A percentile compares a stretch with the other conserved stretches of the same genome.
Evolutionary conservation across 139 green algal species (phyloP).

Genomic region (Microglena sp.): DNA sequence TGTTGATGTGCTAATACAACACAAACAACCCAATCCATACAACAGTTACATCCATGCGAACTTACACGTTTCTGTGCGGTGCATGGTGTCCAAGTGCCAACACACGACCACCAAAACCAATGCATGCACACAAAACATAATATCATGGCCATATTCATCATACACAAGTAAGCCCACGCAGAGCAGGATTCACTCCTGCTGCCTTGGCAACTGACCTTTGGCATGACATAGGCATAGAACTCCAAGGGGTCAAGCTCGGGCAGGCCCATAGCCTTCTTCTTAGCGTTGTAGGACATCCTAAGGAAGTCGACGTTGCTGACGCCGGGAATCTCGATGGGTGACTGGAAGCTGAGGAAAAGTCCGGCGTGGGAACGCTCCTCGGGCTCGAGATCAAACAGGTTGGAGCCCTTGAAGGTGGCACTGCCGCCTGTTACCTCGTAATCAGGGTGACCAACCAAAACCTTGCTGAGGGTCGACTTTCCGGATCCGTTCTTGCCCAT

Average conservation of each 20-base stretch:
- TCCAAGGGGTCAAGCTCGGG: conserved; percentile 94
- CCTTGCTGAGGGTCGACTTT: conserved; percentile 92
- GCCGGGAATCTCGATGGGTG: conserved; percentile 88
- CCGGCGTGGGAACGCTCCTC: conserved; percentile 84
- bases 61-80: no score
- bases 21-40: no score
- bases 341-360: neutral
- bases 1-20: no score
- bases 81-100: no score
- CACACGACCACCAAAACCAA: neutral
- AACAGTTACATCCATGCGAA: no score
- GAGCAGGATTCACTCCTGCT: neutral
- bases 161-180: neutral
- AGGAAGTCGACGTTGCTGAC: conserved; percentile 98
- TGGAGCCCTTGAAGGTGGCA: conserved; percentile 81
- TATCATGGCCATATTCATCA: neutral
- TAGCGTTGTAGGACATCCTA: conserved; percentile 84
- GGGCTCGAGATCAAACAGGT: conserved; percentile 85
- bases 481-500: conserved; percentile 98
- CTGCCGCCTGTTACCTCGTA: conserved; percentile 89
- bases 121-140: neutral
- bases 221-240: conserved; percentile 92
- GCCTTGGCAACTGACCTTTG: conserved; percentile 74
- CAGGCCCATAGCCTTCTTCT: conserved; percentile 62
- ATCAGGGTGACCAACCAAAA: conserved; percentile 91